Conservation (phyloP, 179 eudicot genomes). For the Beta macrorhiza region DNA sequence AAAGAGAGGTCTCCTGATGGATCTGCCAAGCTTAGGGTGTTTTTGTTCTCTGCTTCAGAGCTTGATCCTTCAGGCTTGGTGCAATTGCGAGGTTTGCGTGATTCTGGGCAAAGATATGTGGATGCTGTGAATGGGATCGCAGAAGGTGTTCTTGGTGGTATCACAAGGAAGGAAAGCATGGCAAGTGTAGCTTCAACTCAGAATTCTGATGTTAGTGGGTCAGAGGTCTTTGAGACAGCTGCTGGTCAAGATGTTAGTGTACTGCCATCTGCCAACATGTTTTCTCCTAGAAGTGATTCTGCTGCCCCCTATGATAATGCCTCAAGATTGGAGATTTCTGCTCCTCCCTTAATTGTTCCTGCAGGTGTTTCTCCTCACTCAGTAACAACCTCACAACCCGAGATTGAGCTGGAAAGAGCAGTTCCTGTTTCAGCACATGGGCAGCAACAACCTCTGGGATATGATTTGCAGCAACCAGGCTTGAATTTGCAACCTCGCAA, state of each 20-base stretch:
- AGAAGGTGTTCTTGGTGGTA: slow-evolving; percentile 42
- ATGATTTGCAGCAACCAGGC: slow-evolving; percentile 42
- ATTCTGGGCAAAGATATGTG: slow-evolving; percentile 68
- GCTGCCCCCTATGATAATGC: slow-evolving; percentile 41
- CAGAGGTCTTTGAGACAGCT: slow-evolving; percentile 50
- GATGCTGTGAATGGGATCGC: slow-evolving; percentile 84
- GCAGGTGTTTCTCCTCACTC: slow-evolving; percentile 33
- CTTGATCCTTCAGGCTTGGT: slow-evolving; percentile 50
- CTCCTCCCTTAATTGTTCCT: slow-evolving; percentile 39
- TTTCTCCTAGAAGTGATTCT: slow-evolving; percentile 50
- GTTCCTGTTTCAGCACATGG: slow-evolving; percentile 39
- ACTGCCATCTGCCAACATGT: slow-evolving; percentile 34
- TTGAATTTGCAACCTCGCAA: slow-evolving; percentile 43
- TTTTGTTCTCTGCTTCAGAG: slow-evolving; percentile 67
- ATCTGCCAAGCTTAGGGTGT: slow-evolving; percentile 77
- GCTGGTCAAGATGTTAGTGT: slow-evolving; percentile 45
- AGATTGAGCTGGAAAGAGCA: slow-evolving; percentile 48
- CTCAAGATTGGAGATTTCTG: slow-evolving; percentile 40
- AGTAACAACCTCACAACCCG: slow-evolving; percentile 33
- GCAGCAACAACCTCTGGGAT: slow-evolving; percentile 38
- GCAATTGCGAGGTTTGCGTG: slow-evolving; percentile 54
- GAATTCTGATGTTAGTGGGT: slow-evolving; percentile 75
- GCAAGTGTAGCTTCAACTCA: slow-evolving; percentile 78
- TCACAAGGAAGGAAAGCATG: slow-evolving; percentile 62
- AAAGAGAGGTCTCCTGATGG: slow-evolving; percentile 67